phyloP scores from a whole-genome alignment of 371 early-diverging fungal genomes.

The Mortierella sp. region DNA sequence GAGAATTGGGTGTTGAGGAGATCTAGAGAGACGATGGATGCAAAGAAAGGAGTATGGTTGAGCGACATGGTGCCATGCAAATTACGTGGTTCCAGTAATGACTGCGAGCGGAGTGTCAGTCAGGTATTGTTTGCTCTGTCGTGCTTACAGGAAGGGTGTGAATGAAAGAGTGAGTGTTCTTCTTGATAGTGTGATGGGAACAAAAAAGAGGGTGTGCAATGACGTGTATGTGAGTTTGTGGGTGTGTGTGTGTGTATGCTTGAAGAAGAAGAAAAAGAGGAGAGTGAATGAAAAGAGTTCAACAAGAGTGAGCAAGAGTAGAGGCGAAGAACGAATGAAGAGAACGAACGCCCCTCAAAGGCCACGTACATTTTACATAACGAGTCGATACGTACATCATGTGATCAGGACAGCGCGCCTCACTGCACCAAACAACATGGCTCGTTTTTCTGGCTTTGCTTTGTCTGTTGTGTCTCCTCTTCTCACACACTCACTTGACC shows the following conservation, averaged over 20 bases:
- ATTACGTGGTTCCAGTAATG: neutral
- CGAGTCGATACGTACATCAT: no score
- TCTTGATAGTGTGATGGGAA: no score
- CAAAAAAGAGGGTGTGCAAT: neutral
- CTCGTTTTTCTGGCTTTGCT: neutral
- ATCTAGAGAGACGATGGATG: neutral
- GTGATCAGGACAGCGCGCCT: no score
- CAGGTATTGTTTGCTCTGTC: neutral
- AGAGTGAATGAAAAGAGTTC: neutral
- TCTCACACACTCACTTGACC: neutral
- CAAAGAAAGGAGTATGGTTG: neutral
- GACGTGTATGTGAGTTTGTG: neutral
- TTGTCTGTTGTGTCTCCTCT: neutral
- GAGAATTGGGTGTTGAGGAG: neutral
- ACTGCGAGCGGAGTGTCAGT: neutral
- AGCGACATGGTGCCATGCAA: neutral
- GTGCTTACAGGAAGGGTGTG: neutral
- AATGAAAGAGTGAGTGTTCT: neutral
- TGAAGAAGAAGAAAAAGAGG: neutral
- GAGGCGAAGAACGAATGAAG: no score
- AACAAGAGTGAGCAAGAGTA: neutral
- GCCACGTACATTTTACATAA: no score
- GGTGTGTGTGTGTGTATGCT: neutral
- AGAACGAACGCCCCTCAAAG: no score
- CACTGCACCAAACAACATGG: conserved; percentile 1